These are phyloP conservation scores for Aspergillus fumigatiaffinis DNA, from an alignment of 2,329 filamentous ascomycete species.

Conservation along the genomic window DNA sequence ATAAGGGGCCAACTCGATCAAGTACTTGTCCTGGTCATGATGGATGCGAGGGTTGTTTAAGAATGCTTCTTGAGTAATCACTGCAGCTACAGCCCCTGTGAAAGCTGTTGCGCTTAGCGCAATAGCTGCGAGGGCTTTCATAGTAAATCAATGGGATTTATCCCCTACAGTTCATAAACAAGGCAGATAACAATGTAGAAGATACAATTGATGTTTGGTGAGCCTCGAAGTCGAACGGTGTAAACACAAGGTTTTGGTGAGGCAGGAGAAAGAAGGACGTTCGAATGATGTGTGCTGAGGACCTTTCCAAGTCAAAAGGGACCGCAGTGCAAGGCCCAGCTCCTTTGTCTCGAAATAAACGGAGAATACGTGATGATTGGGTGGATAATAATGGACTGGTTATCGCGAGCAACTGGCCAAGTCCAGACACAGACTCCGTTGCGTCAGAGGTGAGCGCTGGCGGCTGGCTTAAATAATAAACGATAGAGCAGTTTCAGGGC, in stretches of 20 bases:
- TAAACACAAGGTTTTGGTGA: not conserved
- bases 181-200: not conserved
- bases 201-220: not conserved
- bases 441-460: not conserved
- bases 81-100: constrained; percentile 28
- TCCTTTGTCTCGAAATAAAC: not conserved
- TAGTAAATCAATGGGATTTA: constrained; percentile 12
- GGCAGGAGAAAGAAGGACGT: not conserved
- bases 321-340: not conserved
- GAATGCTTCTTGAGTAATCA: constrained; percentile 30
- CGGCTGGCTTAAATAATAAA: not conserved
- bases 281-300: not conserved
- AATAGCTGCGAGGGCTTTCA: constrained; percentile 34
- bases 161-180: not conserved
- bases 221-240: not conserved
- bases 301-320: not conserved
- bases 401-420: not conserved
- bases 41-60: constrained; percentile 21
- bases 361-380: not conserved
- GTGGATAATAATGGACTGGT: not conserved
- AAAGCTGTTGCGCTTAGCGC: constrained; percentile 33
- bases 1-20: constrained; percentile 81
- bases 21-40: constrained; percentile 53
- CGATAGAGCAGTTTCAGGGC: not conserved
- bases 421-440: not conserved